These are phyloP conservation scores for Tuber calosporum DNA, from an alignment of 495 filamentous ascomycete species.

Conservation along the genomic window DNA sequence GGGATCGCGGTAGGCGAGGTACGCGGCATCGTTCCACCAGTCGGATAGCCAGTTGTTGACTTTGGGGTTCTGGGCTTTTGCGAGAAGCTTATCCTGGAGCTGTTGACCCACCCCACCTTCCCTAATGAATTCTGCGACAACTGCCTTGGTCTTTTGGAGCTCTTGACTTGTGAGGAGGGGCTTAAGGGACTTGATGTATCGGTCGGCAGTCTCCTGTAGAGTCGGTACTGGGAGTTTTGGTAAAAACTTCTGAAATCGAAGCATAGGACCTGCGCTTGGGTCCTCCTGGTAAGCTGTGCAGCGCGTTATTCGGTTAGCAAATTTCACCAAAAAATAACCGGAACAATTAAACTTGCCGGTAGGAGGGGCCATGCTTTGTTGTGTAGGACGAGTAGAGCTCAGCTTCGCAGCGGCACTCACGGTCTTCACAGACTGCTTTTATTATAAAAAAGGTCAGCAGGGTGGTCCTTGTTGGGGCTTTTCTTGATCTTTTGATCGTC, in stretches of 20 bases:
- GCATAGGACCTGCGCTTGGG: conserved; percentile 80
- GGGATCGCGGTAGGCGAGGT: conserved; percentile 87
- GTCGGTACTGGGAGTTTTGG: conserved; percentile 85
- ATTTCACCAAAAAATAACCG: conserved; percentile 4
- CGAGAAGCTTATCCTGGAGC: conserved; percentile 80
- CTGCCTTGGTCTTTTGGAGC: conserved; percentile 57
- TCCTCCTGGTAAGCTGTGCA: conserved; percentile 81
- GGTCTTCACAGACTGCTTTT: conserved; percentile 21
- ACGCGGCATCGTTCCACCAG: conserved; percentile 96
- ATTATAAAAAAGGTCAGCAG: conserved; percentile 20
- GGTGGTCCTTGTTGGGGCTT: conserved; percentile 1
- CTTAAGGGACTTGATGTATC: conserved; percentile 88
- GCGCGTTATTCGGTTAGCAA: conserved; percentile 1
- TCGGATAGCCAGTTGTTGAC: conserved; percentile 90
- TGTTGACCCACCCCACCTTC: conserved; percentile 70
- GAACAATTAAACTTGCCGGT: not conserved
- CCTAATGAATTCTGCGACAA: conserved; percentile 58
- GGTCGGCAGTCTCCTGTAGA: conserved; percentile 82
- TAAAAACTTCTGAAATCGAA: conserved; percentile 92
- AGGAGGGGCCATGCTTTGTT: conserved; percentile 16
- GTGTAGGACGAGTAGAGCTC: conserved; percentile 2
- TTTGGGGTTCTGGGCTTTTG: conserved; percentile 73
- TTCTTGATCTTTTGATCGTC: conserved; percentile 13
- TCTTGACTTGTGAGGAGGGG: conserved; percentile 59
- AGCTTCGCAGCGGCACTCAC: conserved; percentile 1